Percentiles rank a stretch among this genome's conserved stretches.
phyloP scores from a whole-genome alignment of 2,329 filamentous ascomycete species.

The Scedosporium minutisporum region DNA sequence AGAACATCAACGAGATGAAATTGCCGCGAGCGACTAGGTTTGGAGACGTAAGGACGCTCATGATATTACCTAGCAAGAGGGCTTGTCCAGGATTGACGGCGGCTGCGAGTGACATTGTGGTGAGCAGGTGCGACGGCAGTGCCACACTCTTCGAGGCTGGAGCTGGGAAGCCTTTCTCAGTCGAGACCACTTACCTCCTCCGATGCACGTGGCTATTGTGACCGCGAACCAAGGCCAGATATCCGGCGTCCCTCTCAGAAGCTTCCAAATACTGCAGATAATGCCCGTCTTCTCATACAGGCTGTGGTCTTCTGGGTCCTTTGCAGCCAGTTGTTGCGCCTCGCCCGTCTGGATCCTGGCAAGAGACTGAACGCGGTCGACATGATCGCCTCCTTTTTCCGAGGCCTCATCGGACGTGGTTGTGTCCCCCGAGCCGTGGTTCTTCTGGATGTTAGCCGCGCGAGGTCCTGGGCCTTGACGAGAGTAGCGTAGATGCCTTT shows the following conservation, averaged over 20 bases:
- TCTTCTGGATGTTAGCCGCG: not conserved
- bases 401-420: constrained; percentile 8
- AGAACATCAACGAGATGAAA: constrained; percentile 48
- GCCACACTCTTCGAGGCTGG: not conserved
- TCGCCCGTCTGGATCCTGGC: constrained; percentile 15
- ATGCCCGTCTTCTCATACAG: constrained; percentile 6
- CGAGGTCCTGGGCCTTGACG: constrained; percentile 33
- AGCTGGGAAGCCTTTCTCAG: not conserved
- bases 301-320: constrained; percentile 26
- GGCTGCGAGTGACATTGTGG: constrained; percentile 9
- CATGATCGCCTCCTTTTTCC: constrained; percentile 11
- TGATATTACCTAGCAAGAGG: constrained; percentile 28
- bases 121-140: not conserved
- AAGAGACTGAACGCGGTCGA: not conserved
- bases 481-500: constrained; percentile 40
- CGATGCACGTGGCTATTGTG: constrained; percentile 6
- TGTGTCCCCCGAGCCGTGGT: not conserved
- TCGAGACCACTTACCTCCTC: constrained; percentile 8
- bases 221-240: constrained; percentile 9
- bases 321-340: constrained; percentile 19
- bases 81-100: constrained; percentile 31
- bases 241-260: constrained; percentile 8
- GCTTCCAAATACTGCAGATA: constrained; percentile 9
- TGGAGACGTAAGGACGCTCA: constrained; percentile 24
- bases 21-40: constrained; percentile 26